Percentiles rank a stretch among this genome's conserved stretches.
Conservation (phyloP, 2,329 filamentous ascomycete genomes). For the Arthroderma uncinatum region DNA sequence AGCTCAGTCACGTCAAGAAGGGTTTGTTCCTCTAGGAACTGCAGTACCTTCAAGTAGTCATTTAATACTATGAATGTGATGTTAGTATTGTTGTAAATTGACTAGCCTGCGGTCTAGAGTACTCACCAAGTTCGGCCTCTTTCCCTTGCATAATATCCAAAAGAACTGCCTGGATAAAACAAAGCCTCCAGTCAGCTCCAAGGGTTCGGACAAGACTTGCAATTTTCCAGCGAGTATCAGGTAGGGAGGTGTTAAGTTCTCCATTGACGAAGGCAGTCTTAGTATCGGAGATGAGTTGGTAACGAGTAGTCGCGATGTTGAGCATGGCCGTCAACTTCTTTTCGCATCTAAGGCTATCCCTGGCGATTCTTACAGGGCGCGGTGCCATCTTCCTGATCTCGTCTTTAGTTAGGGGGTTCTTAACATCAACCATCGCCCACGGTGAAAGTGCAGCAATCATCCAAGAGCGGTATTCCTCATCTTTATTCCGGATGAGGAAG, state of each 20-base stretch:
- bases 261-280: slow-evolving; percentile 36
- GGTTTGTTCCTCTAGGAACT: slow-evolving; percentile 40
- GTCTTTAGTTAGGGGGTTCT: slow-evolving; percentile 27
- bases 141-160: slow-evolving; percentile 29
- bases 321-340: slow-evolving; percentile 65
- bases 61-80: slow-evolving; percentile 29
- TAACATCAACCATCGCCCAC: slow-evolving; percentile 49
- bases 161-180: slow-evolving; percentile 30
- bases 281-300: slow-evolving; percentile 49
- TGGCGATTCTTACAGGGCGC: slow-evolving; percentile 51
- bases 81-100: neutral
- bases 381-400: slow-evolving; percentile 44
- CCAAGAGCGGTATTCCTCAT: slow-evolving; percentile 66
- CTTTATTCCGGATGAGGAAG: slow-evolving; percentile 49
- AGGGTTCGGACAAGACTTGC: slow-evolving; percentile 28
- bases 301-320: slow-evolving; percentile 52
- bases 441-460: slow-evolving; percentile 62
- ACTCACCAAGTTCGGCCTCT: slow-evolving; percentile 26
- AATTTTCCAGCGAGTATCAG: slow-evolving; percentile 29
- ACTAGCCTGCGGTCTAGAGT: neutral
- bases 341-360: slow-evolving; percentile 67
- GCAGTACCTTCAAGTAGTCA: slow-evolving; percentile 45
- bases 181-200: slow-evolving; percentile 32
- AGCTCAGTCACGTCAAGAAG: slow-evolving; percentile 44
- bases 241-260: slow-evolving; percentile 20